Conservation (phyloP, 768 basidiomycete species). For the Mrakia gelida region DNA sequence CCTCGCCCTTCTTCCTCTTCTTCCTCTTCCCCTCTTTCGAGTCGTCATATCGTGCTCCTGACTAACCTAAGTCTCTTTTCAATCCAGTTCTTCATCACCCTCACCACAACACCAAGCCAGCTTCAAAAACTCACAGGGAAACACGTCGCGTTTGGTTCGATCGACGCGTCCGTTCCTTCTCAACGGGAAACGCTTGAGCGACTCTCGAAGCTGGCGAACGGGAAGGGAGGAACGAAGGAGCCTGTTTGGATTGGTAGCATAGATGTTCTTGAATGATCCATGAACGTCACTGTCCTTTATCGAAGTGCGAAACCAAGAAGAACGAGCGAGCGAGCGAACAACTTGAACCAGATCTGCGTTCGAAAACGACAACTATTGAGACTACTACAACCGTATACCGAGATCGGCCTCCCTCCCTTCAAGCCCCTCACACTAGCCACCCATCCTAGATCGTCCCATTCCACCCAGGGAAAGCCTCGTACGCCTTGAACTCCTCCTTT, state of each 20-base stretch:
- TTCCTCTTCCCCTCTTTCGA: neutral
- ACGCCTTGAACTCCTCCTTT: constrained; percentile 19
- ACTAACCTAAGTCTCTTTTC: too few species aligned
- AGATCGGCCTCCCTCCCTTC: too few species aligned
- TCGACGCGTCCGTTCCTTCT: constrained; percentile 39
- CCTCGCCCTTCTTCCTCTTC: neutral
- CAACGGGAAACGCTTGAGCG: constrained; percentile 43
- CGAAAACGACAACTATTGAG: too few species aligned
- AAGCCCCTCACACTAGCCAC: too few species aligned
- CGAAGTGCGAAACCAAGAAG: too few species aligned
- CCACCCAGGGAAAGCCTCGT: constrained; percentile 10
- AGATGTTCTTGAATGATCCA: neutral
- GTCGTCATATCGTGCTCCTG: too few species aligned
- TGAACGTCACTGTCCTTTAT: too few species aligned
- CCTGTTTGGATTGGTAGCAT: constrained; percentile 49
- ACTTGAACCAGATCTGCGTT: too few species aligned
- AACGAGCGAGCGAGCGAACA: too few species aligned
- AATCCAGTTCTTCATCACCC: constrained; percentile 52
- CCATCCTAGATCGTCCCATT: neutral
- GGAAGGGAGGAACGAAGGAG: constrained; percentile 42
- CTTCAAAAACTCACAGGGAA: constrained; percentile 53
- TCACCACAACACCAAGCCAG: constrained; percentile 48
- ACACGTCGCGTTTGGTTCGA: constrained; percentile 51
- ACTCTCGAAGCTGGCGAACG: constrained; percentile 45
- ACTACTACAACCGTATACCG: too few species aligned